These are phyloP conservation scores for Clarireedia hainanense DNA, from an alignment of 2,329 filamentous ascomycete genomes.

Conservation along the genomic window DNA sequence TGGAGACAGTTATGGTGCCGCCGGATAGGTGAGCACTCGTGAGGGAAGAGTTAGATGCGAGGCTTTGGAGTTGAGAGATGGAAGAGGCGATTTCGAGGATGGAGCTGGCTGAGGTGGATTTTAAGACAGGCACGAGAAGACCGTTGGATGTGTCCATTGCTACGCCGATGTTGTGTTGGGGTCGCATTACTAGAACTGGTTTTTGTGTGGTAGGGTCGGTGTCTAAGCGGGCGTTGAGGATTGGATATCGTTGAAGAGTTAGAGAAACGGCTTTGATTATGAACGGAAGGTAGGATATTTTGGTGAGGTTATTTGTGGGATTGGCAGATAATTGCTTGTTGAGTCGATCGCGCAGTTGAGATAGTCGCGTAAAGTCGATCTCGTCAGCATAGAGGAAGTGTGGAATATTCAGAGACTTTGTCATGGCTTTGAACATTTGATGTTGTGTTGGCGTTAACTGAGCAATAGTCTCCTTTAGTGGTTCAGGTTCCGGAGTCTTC, in stretches of 20 bases:
- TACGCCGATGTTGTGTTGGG: constrained; percentile 88
- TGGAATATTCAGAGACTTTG: constrained; percentile 78
- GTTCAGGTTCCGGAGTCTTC: constrained; percentile 14
- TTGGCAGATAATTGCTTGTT: constrained; percentile 51
- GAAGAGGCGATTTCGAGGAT: constrained; percentile 73
- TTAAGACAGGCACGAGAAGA: constrained; percentile 85
- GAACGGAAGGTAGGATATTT: constrained; percentile 87
- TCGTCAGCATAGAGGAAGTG: constrained; percentile 95
- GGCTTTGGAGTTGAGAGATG: constrained; percentile 62
- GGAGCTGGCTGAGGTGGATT: constrained; percentile 69
- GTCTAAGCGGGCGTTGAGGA: constrained; percentile 83
- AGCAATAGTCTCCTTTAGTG: constrained; percentile 60
- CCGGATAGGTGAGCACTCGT: constrained; percentile 67
- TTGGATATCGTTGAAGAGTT: constrained; percentile 70
- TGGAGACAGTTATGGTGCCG: constrained; percentile 91
- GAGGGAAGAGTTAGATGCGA: constrained; percentile 70
- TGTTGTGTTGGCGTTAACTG: constrained; percentile 71
- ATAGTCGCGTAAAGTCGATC: constrained; percentile 71
- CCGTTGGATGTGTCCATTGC: constrained; percentile 90
- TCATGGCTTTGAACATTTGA: constrained; percentile 98
- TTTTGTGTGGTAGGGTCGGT: constrained; percentile 44
- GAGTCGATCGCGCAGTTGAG: constrained; percentile 63
- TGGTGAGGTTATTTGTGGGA: constrained; percentile 39
- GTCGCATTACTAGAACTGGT: constrained; percentile 69
- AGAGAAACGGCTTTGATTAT: constrained; percentile 92